Base-by-base conservation (phyloP, 805 yeast species). In the Hyphopichia homilentoma region DNA sequence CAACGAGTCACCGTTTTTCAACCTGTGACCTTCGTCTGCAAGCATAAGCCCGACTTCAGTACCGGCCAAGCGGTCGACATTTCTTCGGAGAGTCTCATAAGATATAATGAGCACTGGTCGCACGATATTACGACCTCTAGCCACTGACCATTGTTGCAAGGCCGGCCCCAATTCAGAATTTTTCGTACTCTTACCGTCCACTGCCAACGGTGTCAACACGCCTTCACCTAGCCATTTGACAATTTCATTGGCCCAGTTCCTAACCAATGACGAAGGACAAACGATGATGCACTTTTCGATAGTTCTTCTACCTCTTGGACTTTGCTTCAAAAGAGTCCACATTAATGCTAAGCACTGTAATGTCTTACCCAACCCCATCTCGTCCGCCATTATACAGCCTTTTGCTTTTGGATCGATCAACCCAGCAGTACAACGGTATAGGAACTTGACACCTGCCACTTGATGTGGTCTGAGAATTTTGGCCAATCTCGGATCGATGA, bases 381-480 rank as follows among this genome's bases (percentile, higher is more conserved):
- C 97, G 61, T 88, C 97, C 0, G 97, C 97, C 97, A 90, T 90
- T 31, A 90, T 90, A 52, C 97, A 90, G 3, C 98, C 98, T 49
- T 83, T 78, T 0, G 97, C 97, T 21, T 82, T 69, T 6, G 86
- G 74, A 52, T 83, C 87, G 17, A 81, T 74, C 21, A 89, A 59
- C 0, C 98, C 98, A 1, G 96, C 74, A 0, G 95, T 87, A 58
- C 98, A 90, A 34, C 89, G 64, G 50, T 88, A 93, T 36, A 93
- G 61, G 53, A 93, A 93, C 54, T 85, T 77, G 25, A 90, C 96
- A 41, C 98, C 98, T 30, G 90, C 95, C 4, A 93, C 80, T 57
- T 93, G 98, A 66, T 93, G 98, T 1, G 98, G 98, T 43, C 98
- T 75, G 29, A 93, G 65, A 26, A 86, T 80, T 50, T 84, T 84